These are phyloP conservation scores for Coemansia sp. DNA, from an alignment of 192 early-diverging fungal genomes.

Conservation along the genomic window DNA sequence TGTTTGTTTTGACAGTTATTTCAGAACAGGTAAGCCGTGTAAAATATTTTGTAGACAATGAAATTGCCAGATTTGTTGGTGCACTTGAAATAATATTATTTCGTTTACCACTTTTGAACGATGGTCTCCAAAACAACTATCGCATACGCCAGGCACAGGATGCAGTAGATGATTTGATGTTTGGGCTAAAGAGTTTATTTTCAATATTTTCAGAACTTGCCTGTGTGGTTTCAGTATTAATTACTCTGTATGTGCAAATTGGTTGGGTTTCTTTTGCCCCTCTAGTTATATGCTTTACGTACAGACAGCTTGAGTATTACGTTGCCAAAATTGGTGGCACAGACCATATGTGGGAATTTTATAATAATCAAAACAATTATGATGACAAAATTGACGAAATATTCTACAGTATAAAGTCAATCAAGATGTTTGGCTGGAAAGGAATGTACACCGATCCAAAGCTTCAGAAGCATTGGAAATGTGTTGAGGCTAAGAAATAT, in stretches of 20 bases:
- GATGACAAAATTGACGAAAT: too few relatives aligned
- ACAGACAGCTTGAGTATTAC: neutral
- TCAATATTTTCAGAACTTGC: slow-evolving; percentile 4
- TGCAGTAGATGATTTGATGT: neutral
- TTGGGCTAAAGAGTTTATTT: neutral
- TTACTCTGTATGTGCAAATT: slow-evolving; percentile 16
- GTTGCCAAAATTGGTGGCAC: slow-evolving; percentile 6
- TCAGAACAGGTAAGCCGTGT: slow-evolving; percentile 1
- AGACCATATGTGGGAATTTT: neutral
- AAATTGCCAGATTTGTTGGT: slow-evolving; percentile 6
- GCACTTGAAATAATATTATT: slow-evolving; percentile 32
- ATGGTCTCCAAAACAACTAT: neutral
- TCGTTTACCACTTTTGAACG: slow-evolving; percentile 17
- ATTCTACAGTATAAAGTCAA: too few relatives aligned
- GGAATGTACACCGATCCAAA: too few relatives aligned
- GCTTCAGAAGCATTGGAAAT: too few relatives aligned
- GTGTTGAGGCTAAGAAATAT: too few relatives aligned
- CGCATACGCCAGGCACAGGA: neutral
- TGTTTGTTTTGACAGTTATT: slow-evolving; percentile 5
- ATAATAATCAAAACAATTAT: too few relatives aligned
- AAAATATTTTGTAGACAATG: neutral
- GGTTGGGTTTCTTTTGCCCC: slow-evolving; percentile 20
- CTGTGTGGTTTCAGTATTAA: neutral
- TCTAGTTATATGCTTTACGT: neutral
- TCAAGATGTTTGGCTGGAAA: too few relatives aligned